phyloP scores from a whole-genome alignment of 805 yeast genomes.

The Kluyveromyces wickerhamii region DNA sequence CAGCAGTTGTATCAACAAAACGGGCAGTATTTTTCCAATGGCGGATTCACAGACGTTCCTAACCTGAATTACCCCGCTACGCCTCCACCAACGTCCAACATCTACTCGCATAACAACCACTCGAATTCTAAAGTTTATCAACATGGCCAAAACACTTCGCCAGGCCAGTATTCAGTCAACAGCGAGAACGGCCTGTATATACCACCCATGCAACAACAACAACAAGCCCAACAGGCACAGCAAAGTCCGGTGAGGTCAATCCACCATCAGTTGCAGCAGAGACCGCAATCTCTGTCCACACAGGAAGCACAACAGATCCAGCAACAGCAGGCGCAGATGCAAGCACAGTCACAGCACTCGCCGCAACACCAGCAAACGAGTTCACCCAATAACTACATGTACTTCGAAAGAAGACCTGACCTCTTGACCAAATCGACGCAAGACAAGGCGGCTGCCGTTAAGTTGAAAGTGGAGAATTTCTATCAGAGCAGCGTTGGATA shows the following conservation, averaged over 20 bases:
- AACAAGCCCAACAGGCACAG: conserved; percentile 28
- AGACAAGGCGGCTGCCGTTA: conserved; percentile 78
- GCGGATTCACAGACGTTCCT: conserved; percentile 27
- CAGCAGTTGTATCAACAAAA: not conserved
- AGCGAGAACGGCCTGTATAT: conserved; percentile 19
- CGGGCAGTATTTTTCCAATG: conserved; percentile 3
- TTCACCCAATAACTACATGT: conserved; percentile 42
- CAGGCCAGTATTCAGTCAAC: conserved; percentile 22
- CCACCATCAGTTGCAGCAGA: conserved; percentile 11
- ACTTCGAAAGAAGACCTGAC: conserved; percentile 79
- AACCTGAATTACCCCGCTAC: conserved; percentile 26
- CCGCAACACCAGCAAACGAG: conserved; percentile 5
- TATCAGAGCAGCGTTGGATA: conserved; percentile 80
- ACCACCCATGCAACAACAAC: conserved; percentile 24
- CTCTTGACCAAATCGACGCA: conserved; percentile 63
- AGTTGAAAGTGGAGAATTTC: conserved; percentile 73
- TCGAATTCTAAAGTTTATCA: conserved; percentile 18
- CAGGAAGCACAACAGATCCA: conserved; percentile 15
- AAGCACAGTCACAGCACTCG: conserved; percentile 11
- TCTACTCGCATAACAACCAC: conserved; percentile 24
- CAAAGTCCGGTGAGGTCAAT: conserved; percentile 7
- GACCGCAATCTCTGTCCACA: conserved; percentile 6
- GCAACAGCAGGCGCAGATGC: conserved; percentile 20
- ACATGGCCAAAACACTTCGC: conserved; percentile 17
- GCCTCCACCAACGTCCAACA: conserved; percentile 21